Evolutionary conservation across 2,329 filamentous ascomycete species (phyloP).

Genomic region (Colletotrichum sp.): DNA sequence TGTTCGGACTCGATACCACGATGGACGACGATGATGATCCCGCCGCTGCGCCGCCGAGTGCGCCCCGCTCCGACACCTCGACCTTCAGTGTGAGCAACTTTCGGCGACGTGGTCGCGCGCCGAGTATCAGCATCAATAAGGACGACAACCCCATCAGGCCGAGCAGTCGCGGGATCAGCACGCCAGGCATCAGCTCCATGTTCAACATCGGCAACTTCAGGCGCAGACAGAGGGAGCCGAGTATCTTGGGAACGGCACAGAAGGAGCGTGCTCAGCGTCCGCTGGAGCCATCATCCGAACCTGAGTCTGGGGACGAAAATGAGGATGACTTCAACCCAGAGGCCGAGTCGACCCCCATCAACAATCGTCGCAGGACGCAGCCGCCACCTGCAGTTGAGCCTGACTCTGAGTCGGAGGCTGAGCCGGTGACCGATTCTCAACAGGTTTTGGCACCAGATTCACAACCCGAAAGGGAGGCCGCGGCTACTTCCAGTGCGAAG

Average conservation of each 20-base stretch:
- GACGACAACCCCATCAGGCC: constrained; percentile 58
- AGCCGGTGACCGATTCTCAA: constrained; percentile 21
- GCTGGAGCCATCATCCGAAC: constrained; percentile 21
- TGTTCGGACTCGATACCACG: constrained; percentile 45
- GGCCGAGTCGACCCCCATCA: constrained; percentile 70
- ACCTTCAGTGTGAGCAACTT: constrained; percentile 52
- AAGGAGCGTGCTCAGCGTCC: constrained; percentile 36
- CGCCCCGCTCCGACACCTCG: constrained; percentile 48
- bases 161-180: constrained; percentile 54
- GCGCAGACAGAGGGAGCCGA: constrained; percentile 63
- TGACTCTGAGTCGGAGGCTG: constrained; percentile 15
- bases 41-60: constrained; percentile 35
- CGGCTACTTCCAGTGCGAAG: constrained; percentile 34
- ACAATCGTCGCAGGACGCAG: constrained; percentile 50
- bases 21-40: constrained; percentile 46
- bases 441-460: constrained; percentile 26
- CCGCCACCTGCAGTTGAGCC: constrained; percentile 24
- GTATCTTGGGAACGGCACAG: constrained; percentile 61
- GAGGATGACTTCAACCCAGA: constrained; percentile 59
- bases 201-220: constrained; percentile 65
- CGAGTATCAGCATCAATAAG: constrained; percentile 53
- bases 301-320: constrained; percentile 29
- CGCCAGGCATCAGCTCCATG: constrained; percentile 52
- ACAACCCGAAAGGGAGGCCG: constrained; percentile 27
- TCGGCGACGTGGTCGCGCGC: constrained; percentile 47